Evolutionary conservation across 768 basidiomycete genomes (phyloP), one percentile per base, ranked within the genome.

Genomic region (Russula sp.): DNA sequence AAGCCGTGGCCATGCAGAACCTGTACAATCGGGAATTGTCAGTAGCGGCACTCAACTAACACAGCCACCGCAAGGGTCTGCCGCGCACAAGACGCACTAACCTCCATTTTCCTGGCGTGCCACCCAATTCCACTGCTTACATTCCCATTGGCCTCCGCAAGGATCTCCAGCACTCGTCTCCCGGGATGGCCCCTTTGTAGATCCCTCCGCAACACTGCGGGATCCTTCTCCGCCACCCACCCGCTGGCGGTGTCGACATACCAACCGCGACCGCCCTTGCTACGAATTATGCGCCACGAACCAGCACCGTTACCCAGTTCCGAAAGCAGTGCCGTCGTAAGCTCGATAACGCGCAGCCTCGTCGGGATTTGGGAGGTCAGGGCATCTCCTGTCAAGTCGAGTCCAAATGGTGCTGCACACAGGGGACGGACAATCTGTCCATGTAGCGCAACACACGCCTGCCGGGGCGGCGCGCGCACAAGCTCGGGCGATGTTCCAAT

Each of bases 251-350:
- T 84, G 73, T 98, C 90, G 57, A 95, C 92, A 71, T 93, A 97
- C 94, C 95, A 98, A 4, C 93, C 94, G 26, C 96, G 78, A 1
- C 93, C 89, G 9, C 96, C 96, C 73, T 97, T 97, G 71, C 92
- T 93, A 63, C 85, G 81, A n/a, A 98, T 80, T 64, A 90, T 88
- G 58, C 88, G 83, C 96, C 96, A 99, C 34, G 89, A 78, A 5
- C 87, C 90, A 0, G 86, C 91, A 5, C 92, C 93, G 1, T 81
- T 82, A 8, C 92, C 92, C 2, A 96, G 79, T 5, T 82, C 83
- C 53, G 83, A 79, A 6, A 98, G 81, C 69, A 92, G 80, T 24
- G 82, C 78, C 18, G 85, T 82, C 34, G 89, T 85, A 16, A 98
- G 77, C 75, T 99, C 96, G 59, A 99, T 82, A 32, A 97, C 91